Evolutionary conservation across 306 rosid species (phyloP), one percentile per base, ranked within the genome.

Genomic region (Dryas drummondii): DNA sequence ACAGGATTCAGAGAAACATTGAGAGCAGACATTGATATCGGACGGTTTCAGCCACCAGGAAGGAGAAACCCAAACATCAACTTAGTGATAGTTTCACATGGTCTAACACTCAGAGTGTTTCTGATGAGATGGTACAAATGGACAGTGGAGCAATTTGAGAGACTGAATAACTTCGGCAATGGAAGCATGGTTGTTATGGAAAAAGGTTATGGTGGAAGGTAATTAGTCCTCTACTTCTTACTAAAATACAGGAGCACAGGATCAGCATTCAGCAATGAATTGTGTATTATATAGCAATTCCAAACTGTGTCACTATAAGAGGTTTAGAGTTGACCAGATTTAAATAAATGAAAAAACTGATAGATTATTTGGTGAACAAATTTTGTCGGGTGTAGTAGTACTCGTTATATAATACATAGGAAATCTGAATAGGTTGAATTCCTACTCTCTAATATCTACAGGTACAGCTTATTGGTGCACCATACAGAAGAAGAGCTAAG

Each of bases 121-220:
- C 91, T 94, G 2, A 91, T 89, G 97, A 91, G 97, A 70, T 91
- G 97, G 97, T 94, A 89, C 82, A 88, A 94, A 69, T 94, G 98
- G 98, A 88, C 94, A 0, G 97, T 94, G 4, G 65, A 88, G 52
- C 97, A 94, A 61, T 94, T 90, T 17, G 94, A 94, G 65, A 71
- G 86, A 11, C 86, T 94, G 27, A 70, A 81, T 63, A 94, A 94
- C 78, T 52, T 94, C 68, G 79, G 83, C 51, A 94, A 94, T 58
- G 92, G 96, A 11, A 66, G 80, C 5, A 75, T 87, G 82, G 61
- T 89, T 15, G 98, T 91, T 50, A 91, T 94, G 98, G 89, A 86
- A 76, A 86, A 73, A 79, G 98, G 98, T 54, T 85, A 82, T 47
- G 96, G 97, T 56, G 98, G 97, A 84, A 87, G 97, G 98, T 90